Evolutionary conservation across 257 asterid species (phyloP).

Genomic region (Lycium barbarum): DNA sequence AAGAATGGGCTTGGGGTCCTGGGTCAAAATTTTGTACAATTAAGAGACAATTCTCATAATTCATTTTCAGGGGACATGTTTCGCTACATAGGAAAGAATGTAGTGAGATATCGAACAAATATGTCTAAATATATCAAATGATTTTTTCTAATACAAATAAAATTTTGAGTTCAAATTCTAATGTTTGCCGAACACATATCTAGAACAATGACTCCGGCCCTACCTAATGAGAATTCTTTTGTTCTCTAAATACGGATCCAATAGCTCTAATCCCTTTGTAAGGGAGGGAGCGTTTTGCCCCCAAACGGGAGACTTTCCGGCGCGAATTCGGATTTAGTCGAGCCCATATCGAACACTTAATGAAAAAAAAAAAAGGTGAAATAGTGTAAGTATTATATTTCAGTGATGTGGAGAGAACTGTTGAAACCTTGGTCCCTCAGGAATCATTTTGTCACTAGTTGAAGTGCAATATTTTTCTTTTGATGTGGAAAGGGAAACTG

Average conservation of each 20-base stretch:
- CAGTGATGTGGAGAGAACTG: background rate
- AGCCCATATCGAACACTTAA: too few species aligned
- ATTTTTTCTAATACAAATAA: background rate
- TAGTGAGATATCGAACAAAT: too few species aligned
- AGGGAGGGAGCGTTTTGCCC: too few species aligned
- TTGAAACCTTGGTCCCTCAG: background rate
- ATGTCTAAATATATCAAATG: too few species aligned
- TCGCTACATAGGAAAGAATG: too few species aligned
- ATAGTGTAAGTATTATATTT: background rate
- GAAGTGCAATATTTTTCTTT: background rate
- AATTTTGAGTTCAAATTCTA: accelerated
- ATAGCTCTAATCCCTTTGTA: background rate
- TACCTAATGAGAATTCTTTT: background rate
- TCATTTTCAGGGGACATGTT: too few species aligned
- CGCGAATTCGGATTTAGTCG: too few species aligned
- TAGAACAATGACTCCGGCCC: background rate
- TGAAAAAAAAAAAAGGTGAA: too few species aligned
- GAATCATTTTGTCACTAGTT: background rate
- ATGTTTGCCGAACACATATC: background rate
- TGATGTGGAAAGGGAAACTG: background rate
- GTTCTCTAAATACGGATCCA: background rate
- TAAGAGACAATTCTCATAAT: background rate
- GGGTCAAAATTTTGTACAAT: slow-evolving; percentile 42
- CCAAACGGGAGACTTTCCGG: too few species aligned
- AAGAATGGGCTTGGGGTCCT: slow-evolving; percentile 33